Percentiles rank a stretch among this genome's conserved stretches.
Evolutionary conservation across 2,329 filamentous ascomycete species (phyloP).

Genomic region (Macrophomina phaseolina): DNA sequence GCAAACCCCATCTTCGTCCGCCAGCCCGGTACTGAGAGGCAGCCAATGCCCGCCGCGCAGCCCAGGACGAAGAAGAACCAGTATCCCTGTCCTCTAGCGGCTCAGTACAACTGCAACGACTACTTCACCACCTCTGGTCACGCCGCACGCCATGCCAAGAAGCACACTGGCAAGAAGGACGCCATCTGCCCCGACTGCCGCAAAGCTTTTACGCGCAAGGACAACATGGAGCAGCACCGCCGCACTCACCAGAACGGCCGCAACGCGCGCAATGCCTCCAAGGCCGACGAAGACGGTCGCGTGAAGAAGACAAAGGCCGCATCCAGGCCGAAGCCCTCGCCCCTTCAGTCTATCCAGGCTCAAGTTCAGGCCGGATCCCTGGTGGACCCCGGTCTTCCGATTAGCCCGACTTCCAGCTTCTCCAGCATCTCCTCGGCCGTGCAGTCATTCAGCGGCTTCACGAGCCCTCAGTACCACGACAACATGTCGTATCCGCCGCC

Average conservation of each 20-base stretch:
- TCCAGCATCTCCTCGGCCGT: constrained; percentile 36
- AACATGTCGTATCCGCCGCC: constrained; percentile 30
- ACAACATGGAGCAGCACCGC: constrained; percentile 88
- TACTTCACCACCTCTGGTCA: constrained; percentile 85
- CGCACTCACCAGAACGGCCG: constrained; percentile 70
- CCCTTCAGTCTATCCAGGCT: constrained; percentile 33
- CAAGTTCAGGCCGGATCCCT: constrained; percentile 34
- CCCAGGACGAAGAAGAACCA: constrained; percentile 64
- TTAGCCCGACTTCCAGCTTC: constrained; percentile 39
- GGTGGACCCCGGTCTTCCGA: constrained; percentile 39
- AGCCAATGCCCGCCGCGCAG: constrained; percentile 52
- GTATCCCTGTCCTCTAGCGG: constrained; percentile 75
- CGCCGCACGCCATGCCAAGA: constrained; percentile 83
- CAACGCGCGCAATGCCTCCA: constrained; percentile 41
- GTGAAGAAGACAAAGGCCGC: constrained; percentile 43
- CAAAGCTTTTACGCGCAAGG: constrained; percentile 80
- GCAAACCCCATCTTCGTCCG: constrained; percentile 15
- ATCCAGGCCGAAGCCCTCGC: constrained; percentile 42
- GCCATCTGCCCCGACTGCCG: constrained; percentile 73
- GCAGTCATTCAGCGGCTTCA: constrained; percentile 35
- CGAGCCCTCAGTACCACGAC: constrained; percentile 41
- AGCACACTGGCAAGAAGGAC: constrained; percentile 81
- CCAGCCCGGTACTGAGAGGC: constrained; percentile 39
- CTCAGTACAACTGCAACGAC: constrained; percentile 74
- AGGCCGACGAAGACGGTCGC: constrained; percentile 38